Conservation (phyloP, 805 yeast genomes). For the Barnettozyma siamensis region DNA sequence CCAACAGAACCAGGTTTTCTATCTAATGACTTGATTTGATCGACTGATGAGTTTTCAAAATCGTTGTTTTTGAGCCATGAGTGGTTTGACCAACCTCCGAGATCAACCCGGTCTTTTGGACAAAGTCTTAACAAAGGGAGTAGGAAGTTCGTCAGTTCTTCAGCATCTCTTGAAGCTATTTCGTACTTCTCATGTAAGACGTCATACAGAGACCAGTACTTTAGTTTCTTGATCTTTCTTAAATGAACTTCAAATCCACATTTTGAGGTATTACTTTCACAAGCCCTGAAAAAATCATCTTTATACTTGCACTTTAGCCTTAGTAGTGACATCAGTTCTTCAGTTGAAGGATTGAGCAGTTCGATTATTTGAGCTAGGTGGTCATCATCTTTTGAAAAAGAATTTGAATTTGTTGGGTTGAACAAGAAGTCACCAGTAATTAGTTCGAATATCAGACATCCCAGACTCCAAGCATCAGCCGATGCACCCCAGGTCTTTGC, state of each 20-base stretch:
- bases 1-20: conserved; percentile 22
- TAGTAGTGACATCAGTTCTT: conserved; percentile 34
- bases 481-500: conserved; percentile 54
- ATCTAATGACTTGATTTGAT: conserved; percentile 6
- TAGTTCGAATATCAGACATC: conserved; percentile 53
- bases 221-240: conserved; percentile 59
- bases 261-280: conserved; percentile 27
- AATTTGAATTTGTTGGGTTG: conserved; percentile 37
- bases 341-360: conserved; percentile 31
- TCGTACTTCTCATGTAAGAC: conserved; percentile 74
- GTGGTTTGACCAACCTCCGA: conserved; percentile 47
- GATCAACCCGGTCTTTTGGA: conserved; percentile 47
- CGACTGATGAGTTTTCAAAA: conserved; percentile 5
- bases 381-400: conserved; percentile 48
- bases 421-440: conserved; percentile 58
- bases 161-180: conserved; percentile 49
- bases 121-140: conserved; percentile 44
- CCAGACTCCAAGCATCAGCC: conserved; percentile 56
- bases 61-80: conserved; percentile 37
- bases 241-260: conserved; percentile 22
- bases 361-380: conserved; percentile 61
- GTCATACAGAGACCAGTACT: conserved; percentile 69
- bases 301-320: conserved; percentile 31
- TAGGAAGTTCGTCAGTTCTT: conserved; percentile 41
- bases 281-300: conserved; percentile 43